phyloP scores from a whole-genome alignment of 139 green algal genomes.

The Ostreobium quekettii region DNA sequence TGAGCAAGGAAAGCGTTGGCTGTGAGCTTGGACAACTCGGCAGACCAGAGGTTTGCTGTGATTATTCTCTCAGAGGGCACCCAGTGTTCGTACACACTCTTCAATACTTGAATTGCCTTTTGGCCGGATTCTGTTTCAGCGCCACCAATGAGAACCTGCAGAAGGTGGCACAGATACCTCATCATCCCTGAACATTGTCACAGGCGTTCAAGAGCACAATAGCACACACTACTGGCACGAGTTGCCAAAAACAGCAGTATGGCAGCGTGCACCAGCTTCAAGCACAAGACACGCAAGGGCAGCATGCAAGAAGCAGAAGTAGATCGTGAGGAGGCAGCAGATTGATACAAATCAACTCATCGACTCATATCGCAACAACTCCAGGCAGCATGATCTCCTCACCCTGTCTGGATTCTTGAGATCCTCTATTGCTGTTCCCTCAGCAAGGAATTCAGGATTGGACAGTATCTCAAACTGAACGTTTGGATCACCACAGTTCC shows the following conservation, averaged over 20 bases:
- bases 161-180: neutral
- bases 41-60: conserved; percentile 90
- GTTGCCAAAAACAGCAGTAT: neutral
- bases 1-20: conserved; percentile 98
- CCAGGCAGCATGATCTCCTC: neutral
- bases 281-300: too few relatives aligned
- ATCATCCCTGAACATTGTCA: too few relatives aligned
- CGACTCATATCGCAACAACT: too few relatives aligned
- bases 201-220: neutral
- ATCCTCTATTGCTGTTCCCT: conserved; percentile 84
- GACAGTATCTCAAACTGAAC: conserved; percentile 94
- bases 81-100: conserved; percentile 91
- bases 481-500: conserved; percentile 49
- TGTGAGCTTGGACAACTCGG: conserved; percentile 96
- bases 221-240: neutral
- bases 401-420: conserved; percentile 70
- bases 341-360: too few relatives aligned
- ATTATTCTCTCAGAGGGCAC: conserved; percentile 89
- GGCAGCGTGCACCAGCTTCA: neutral
- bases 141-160: conserved; percentile 75
- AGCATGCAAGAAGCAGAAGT: too few relatives aligned
- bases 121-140: conserved; percentile 69
- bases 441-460: conserved; percentile 86
- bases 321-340: too few relatives aligned
- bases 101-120: conserved; percentile 60